These are phyloP conservation scores for Phylloporus scabripes DNA, from an alignment of 768 basidiomycete species.

Conservation along the genomic window DNA sequence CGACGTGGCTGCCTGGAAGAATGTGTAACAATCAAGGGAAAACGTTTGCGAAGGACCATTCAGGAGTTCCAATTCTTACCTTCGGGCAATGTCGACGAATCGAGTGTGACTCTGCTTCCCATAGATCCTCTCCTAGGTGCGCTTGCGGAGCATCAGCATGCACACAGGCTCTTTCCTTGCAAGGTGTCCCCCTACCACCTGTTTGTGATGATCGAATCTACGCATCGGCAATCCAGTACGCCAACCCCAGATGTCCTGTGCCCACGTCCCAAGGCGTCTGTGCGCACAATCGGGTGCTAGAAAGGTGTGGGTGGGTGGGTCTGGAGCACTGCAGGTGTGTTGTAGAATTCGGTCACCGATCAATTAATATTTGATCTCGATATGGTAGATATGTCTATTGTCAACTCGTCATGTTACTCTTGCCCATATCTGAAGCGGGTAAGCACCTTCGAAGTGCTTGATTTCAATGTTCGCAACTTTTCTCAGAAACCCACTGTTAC, in stretches of 20 bases:
- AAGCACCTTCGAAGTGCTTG: slow-evolving; percentile 21
- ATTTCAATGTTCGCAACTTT: slow-evolving; percentile 27
- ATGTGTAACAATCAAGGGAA: neutral
- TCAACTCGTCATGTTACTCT: slow-evolving; percentile 31
- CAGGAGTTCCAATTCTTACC: slow-evolving; percentile 43
- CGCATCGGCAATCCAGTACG: slow-evolving; percentile 15
- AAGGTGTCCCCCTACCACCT: slow-evolving; percentile 15
- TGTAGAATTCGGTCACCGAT: neutral
- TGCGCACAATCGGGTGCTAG: slow-evolving; percentile 32
- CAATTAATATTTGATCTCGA: neutral
- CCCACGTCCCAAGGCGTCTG: slow-evolving; percentile 14
- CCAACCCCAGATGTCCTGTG: neutral
- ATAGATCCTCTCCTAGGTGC: slow-evolving; percentile 1
- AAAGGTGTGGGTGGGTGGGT: slow-evolving; percentile 12
- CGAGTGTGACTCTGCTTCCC: slow-evolving; percentile 7
- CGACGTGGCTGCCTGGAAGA: slow-evolving; percentile 18
- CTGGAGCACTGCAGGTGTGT: neutral
- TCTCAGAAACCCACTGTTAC: too few species aligned
- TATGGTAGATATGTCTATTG: slow-evolving; percentile 37
- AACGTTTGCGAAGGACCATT: slow-evolving; percentile 26
- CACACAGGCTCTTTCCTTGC: slow-evolving; percentile 35
- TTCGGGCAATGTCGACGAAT: slow-evolving; percentile 49
- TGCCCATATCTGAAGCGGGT: slow-evolving; percentile 5
- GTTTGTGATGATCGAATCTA: slow-evolving; percentile 24
- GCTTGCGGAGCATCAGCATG: slow-evolving; percentile 18